Evolutionary conservation across 305 asterid genomes (phyloP).

Genomic region (Solanum chacoense): DNA sequence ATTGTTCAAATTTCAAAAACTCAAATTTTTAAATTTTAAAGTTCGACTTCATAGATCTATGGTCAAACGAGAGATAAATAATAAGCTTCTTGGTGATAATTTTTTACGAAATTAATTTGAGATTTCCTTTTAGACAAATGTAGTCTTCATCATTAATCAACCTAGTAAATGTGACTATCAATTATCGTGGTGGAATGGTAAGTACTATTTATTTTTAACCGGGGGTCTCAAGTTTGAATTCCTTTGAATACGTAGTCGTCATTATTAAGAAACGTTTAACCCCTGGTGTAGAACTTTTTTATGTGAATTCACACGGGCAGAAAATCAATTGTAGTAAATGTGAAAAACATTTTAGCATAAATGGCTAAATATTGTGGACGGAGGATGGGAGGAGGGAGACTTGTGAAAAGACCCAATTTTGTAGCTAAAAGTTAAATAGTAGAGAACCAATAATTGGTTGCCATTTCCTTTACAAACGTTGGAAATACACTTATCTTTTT

Average conservation of each 20-base stretch:
- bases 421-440: not conserved
- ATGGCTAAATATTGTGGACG: not conserved
- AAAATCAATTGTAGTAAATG: not conserved
- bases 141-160: not conserved
- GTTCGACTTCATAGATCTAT: not conserved
- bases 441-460: conserved; percentile 3
- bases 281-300: fast-evolving
- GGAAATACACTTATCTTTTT: not conserved
- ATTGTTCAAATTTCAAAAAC: not conserved
- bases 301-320: fast-evolving
- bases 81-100: not conserved
- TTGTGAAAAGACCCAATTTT: not conserved
- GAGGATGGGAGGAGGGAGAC: not conserved
- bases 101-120: not conserved
- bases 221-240: fast-evolving
- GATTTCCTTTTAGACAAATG: not conserved
- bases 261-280: not conserved
- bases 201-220: no score
- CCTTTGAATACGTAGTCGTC: not conserved
- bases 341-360: not conserved
- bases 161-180: not conserved
- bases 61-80: not conserved
- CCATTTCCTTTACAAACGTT: not conserved
- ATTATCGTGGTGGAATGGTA: fast-evolving
- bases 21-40: not conserved